These are phyloP conservation scores for Apiotrichum brassicae DNA, from an alignment of 1,284 basidiomycete species.

Conservation along the genomic window DNA sequence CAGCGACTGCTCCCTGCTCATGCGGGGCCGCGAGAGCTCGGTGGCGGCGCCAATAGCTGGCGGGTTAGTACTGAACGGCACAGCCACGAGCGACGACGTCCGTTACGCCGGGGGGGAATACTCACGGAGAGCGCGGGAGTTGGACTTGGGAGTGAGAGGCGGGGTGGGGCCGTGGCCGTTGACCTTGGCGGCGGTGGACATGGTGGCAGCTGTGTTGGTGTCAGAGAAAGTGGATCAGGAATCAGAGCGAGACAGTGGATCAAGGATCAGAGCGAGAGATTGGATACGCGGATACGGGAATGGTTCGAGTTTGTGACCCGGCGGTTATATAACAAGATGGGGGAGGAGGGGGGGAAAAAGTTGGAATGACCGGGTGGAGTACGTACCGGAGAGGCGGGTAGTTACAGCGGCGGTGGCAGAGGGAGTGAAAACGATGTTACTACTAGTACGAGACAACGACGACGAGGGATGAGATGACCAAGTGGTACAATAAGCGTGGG, in stretches of 20 bases:
- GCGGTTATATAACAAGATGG: neutral
- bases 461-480: neutral
- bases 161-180: constrained; percentile 9
- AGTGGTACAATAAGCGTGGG: neutral
- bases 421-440: neutral
- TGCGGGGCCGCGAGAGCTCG: constrained; percentile 4
- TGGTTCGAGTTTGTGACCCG: neutral
- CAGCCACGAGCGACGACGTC: neutral
- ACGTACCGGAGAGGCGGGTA: neutral
- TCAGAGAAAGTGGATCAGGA: neutral
- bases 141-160: constrained; percentile 19
- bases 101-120: neutral
- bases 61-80: neutral
- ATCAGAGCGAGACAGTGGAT: neutral
- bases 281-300: neutral
- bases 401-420: no score
- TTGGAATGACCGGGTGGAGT: neutral
- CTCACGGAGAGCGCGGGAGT: constrained; percentile 13
- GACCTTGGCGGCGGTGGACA: neutral
- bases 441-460: neutral
- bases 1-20: constrained; percentile 31
- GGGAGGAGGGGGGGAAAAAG: no score
- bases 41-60: constrained; percentile 8
- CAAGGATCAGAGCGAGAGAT: neutral
- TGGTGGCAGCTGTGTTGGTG: neutral